Conservation (phyloP, 179 eudicot genomes). For the Silene noctiflora region DNA sequence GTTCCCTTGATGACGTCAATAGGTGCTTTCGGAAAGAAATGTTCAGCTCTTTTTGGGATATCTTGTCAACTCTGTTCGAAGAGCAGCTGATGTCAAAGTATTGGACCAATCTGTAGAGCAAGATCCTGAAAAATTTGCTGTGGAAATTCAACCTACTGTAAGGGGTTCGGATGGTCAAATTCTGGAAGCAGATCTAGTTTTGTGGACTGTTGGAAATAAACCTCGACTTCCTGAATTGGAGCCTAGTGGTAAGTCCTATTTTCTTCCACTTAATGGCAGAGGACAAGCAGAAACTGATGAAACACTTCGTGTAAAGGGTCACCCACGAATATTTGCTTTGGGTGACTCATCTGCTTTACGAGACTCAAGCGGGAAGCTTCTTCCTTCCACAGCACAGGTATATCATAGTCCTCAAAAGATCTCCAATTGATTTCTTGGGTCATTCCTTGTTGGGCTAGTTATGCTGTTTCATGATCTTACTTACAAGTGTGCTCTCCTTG, state of each 20-base stretch:
- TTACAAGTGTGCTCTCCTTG: background rate
- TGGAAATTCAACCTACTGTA: constrained; percentile 77
- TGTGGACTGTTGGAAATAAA: constrained; percentile 95
- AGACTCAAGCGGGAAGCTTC: constrained; percentile 71
- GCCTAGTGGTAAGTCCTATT: constrained; percentile 44
- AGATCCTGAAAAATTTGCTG: constrained; percentile 45
- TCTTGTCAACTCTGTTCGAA: constrained; percentile 54
- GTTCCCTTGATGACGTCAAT: constrained; percentile 20
- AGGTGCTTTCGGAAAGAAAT: constrained; percentile 82
- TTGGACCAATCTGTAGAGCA: constrained; percentile 20
- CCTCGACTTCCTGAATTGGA: constrained; percentile 70
- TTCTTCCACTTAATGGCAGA: constrained; percentile 77
- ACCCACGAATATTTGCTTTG: constrained; percentile 84
- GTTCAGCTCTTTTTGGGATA: constrained; percentile 79
- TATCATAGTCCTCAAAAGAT: too few species aligned
- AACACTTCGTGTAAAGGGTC: constrained; percentile 93
- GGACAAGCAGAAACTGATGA: constrained; percentile 97
- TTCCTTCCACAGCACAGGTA: constrained; percentile 98
- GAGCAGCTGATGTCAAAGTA: constrained; percentile 27
- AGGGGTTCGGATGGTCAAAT: constrained; percentile 58
- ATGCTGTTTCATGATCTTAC: background rate
- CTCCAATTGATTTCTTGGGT: background rate
- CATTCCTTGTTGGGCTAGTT: background rate
- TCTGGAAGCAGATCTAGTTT: constrained; percentile 81
- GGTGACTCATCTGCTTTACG: constrained; percentile 90